phyloP scores from a whole-genome alignment of 2,329 filamentous ascomycete species.

The Talaromyces islandicus region DNA sequence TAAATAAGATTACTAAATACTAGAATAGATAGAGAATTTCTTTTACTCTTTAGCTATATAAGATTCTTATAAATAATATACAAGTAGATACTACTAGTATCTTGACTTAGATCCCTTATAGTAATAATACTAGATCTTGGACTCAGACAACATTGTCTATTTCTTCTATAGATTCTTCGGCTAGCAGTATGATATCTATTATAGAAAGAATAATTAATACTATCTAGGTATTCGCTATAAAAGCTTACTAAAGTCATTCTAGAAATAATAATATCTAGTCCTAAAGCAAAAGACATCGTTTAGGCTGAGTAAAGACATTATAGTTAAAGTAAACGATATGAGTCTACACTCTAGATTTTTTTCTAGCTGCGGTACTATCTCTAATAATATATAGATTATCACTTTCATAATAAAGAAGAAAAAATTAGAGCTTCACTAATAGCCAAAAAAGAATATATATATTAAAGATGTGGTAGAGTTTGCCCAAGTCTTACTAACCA shows the following conservation, averaged over 20 bases:
- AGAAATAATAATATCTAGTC: conserved; percentile 16
- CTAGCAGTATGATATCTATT: conserved; percentile 6
- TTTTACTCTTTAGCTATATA: background rate
- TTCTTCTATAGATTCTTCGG: conserved; percentile 11
- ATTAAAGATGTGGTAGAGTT: conserved; percentile 28
- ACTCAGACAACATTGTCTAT: conserved; percentile 21
- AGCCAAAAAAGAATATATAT: conserved; percentile 25
- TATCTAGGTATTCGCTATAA: background rate
- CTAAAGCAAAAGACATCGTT: conserved; percentile 14
- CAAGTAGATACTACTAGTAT: conserved; percentile 19
- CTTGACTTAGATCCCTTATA: conserved; percentile 14
- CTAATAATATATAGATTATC: conserved; percentile 20
- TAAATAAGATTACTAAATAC: conserved; percentile 20
- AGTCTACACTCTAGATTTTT: background rate
- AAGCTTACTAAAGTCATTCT: conserved; percentile 6
- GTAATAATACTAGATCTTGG: conserved; percentile 16
- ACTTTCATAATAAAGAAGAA: conserved; percentile 21
- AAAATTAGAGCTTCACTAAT: conserved; percentile 14
- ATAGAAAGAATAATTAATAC: background rate
- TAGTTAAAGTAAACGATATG: conserved; percentile 2
- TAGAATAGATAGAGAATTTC: conserved; percentile 18
- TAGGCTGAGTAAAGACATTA: conserved; percentile 3
- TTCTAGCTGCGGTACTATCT: background rate
- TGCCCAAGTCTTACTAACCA: conserved; percentile 22
- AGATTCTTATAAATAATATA: background rate